Evolutionary conservation across 2,329 filamentous ascomycete genomes (phyloP), one percentile per base, ranked within the genome.

Genomic region (Thelonectria rubi): DNA sequence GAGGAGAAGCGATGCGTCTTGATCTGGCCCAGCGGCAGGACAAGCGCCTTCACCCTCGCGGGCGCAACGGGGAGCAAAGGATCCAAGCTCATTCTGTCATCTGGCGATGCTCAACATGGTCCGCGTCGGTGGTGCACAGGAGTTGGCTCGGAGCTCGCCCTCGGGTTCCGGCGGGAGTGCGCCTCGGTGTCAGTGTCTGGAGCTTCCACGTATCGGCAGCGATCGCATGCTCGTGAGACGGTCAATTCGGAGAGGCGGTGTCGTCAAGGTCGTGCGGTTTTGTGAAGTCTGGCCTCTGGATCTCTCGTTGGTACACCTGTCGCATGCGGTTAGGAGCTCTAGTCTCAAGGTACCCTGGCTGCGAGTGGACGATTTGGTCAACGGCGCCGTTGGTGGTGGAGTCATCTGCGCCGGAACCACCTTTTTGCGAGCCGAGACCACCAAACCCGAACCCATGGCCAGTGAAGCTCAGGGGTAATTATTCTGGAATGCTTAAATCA

Each of bases 31-130:
- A 97, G 84, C 56, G 95, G 95, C 64, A 98, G 82, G 62, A 97
- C 86, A 70, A 97, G 86, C 65, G 91, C 92, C 81, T 92, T 91
- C 75, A 98, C 88, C 84, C 92, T 91, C 81, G 93, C 94, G 76
- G 93, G 93, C 78, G 94, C 91, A 81, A 94, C 88, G 78, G 94
- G 93, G 77, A 94, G 91, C 77, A 97, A 87, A 78, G 92, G 89
- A 83, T 97, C 94, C 80, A 91, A 85, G 81, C 87, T 90, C 93
- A 97, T 97, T 75, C 80, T 90, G 83, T 78, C 80, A 83, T 81
- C 75, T 76, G 77, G 61, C 69, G 67, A 65, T 65, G 57, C 65
- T 73, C 71, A 76, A 70, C 74, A 75, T 76, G 64, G 64, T 74
- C 72, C 63, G 65, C 64, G 59, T 52, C 61, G 63, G 65, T 58